These are phyloP conservation scores for Arthromyces matolae DNA, from an alignment of 768 basidiomycete genomes.

Conservation along the genomic window DNA sequence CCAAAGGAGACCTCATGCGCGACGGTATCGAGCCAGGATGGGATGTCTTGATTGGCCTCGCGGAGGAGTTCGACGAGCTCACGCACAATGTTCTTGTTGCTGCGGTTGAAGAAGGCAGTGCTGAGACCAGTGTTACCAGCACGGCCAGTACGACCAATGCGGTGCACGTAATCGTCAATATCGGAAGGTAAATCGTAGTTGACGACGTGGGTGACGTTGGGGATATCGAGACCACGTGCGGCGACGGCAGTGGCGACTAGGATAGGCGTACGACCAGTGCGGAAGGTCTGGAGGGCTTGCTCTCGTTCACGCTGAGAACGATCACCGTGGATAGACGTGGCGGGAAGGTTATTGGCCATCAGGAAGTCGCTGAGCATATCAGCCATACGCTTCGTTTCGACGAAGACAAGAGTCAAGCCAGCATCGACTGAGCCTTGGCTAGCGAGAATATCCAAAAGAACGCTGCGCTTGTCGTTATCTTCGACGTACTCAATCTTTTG, in stretches of 20 bases:
- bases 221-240: constrained; percentile 98
- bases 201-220: constrained; percentile 97
- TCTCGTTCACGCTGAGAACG: constrained; percentile 98
- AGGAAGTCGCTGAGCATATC: constrained; percentile 98
- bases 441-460: constrained; percentile 88
- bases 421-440: constrained; percentile 60
- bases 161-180: constrained; percentile 99
- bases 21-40: constrained; percentile 85
- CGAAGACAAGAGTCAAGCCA: constrained; percentile 92
- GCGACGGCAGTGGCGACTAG: constrained; percentile 98
- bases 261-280: constrained; percentile 90
- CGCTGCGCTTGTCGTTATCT: constrained; percentile 94
- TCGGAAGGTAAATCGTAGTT: constrained; percentile 98
- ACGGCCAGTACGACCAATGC: constrained; percentile 97
- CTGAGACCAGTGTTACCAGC: constrained; percentile 96
- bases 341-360: constrained; percentile 73
- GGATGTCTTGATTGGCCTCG: constrained; percentile 96
- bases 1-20: constrained; percentile 76
- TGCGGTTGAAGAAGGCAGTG: constrained; percentile 94
- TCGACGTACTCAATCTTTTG: constrained; percentile 99
- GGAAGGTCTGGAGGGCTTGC: constrained; percentile 92
- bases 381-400: constrained; percentile 99
- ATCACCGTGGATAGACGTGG: constrained; percentile 98
- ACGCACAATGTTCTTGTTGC: constrained; percentile 88
- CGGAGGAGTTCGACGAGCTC: constrained; percentile 91